phyloP scores from a whole-genome alignment of 177 flowering plant genomes.

The Telopea speciosissima region DNA sequence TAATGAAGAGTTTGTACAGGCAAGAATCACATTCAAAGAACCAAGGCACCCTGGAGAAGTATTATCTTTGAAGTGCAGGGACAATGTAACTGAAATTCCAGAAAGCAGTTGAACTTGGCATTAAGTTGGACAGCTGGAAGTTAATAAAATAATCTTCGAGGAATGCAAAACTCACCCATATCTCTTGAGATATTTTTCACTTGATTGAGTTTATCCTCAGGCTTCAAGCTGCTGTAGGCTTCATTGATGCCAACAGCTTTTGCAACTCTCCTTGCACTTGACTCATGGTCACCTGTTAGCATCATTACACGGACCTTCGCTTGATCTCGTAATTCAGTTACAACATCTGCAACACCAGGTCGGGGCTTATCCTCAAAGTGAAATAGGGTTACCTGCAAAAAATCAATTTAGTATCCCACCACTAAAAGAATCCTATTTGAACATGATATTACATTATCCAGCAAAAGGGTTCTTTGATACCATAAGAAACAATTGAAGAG shows the following conservation, averaged over 20 bases:
- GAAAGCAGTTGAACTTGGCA: neutral
- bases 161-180: constrained; percentile 41
- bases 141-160: neutral
- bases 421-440: neutral
- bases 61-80: no score
- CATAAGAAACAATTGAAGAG: neutral
- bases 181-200: constrained; percentile 71
- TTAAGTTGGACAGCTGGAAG: neutral
- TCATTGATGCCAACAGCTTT: constrained; percentile 81
- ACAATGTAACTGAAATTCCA: neutral
- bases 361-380: constrained; percentile 96
- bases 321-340: constrained; percentile 46
- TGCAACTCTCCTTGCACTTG: constrained; percentile 92
- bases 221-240: constrained; percentile 77
- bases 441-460: neutral
- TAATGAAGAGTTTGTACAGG: no score
- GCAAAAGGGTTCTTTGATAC: neutral
- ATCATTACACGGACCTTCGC: constrained; percentile 80
- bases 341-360: constrained; percentile 61
- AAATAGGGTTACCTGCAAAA: constrained; percentile 72
- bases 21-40: no score
- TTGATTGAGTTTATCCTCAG: constrained; percentile 94
- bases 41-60: no score
- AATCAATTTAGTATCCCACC: neutral
- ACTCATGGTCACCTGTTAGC: constrained; percentile 95